These are phyloP conservation scores for Neurospora sp. DNA, from an alignment of 495 filamentous ascomycete species.

Conservation along the genomic window DNA sequence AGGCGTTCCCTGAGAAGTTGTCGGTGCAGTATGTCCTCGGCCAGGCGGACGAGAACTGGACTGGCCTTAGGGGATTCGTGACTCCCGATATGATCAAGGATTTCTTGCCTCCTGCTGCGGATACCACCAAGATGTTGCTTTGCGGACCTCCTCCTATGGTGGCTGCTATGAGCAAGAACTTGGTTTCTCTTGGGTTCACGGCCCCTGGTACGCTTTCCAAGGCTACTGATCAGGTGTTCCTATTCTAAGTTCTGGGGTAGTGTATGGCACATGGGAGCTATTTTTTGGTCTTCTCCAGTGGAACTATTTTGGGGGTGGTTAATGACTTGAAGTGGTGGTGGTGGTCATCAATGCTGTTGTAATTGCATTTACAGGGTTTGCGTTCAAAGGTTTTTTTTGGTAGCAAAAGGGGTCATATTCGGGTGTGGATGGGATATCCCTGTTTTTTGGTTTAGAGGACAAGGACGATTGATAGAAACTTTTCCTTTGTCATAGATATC, in stretches of 20 bases:
- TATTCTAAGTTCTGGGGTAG: conserved; percentile 45
- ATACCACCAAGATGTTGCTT: conserved; percentile 63
- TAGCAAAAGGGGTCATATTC: background rate
- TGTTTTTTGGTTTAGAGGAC: background rate
- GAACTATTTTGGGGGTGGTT: background rate
- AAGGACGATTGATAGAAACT: background rate
- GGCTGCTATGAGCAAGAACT: conserved; percentile 75
- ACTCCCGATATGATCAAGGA: conserved; percentile 22
- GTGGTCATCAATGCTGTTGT: background rate
- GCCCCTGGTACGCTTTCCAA: conserved; percentile 69
- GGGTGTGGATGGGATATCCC: background rate
- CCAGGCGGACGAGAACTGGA: conserved; percentile 19
- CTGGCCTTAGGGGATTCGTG: conserved; percentile 21
- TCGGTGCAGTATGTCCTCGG: conserved; percentile 38
- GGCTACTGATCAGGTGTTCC: conserved; percentile 74
- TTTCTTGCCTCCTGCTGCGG: conserved; percentile 12
- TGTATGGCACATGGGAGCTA: background rate
- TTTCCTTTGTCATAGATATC: background rate
- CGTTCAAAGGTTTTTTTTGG: background rate
- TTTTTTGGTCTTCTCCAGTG: background rate
- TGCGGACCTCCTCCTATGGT: conserved; percentile 82
- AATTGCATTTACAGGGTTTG: background rate
- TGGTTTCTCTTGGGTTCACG: conserved; percentile 61
- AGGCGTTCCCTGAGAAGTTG: conserved; percentile 30
- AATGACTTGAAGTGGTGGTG: background rate